Percentiles rank a stretch among this genome's conserved stretches.
These are phyloP conservation scores for Catunica adiposa DNA, from an alignment of 2,329 filamentous ascomycete species.

Conservation along the genomic window DNA sequence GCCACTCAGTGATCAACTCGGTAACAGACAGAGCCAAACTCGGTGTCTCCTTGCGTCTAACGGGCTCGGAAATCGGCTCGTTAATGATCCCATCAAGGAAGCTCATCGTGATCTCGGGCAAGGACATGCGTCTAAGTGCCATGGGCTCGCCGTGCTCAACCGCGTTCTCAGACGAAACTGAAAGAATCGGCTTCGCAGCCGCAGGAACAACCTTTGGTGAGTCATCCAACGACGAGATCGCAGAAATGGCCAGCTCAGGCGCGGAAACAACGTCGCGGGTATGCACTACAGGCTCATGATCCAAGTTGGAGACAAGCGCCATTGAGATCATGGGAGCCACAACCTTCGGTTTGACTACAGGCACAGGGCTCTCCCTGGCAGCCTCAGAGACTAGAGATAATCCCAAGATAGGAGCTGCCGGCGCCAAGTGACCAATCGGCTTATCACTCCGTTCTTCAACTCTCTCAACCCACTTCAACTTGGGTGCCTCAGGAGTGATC, in stretches of 20 bases:
- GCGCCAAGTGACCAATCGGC: conserved; percentile 2
- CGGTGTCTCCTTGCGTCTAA: background rate
- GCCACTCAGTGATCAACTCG: background rate
- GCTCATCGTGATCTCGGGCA: background rate
- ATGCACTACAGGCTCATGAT: conserved; percentile 16
- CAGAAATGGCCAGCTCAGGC: conserved; percentile 17
- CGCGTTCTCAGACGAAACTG: background rate
- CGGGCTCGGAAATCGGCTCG: background rate
- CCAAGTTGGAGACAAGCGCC: background rate
- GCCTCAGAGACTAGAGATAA: background rate
- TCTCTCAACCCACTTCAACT: background rate
- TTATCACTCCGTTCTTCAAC: conserved; percentile 5
- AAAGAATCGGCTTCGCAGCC: conserved; percentile 18
- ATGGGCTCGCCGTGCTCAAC: conserved; percentile 21
- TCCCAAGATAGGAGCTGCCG: conserved; percentile 3
- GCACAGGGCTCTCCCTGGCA: background rate
- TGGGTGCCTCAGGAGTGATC: background rate
- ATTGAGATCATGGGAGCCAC: background rate
- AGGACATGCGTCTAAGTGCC: background rate
- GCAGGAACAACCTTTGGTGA: conserved; percentile 21
- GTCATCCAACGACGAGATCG: conserved; percentile 17
- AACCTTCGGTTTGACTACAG: background rate
- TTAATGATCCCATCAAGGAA: conserved; percentile 2
- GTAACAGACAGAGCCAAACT: background rate
- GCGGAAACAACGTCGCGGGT: conserved; percentile 18